Base-by-base conservation (phyloP, 108 stramenopile genomes). In the Nitzschia palea region DNA sequence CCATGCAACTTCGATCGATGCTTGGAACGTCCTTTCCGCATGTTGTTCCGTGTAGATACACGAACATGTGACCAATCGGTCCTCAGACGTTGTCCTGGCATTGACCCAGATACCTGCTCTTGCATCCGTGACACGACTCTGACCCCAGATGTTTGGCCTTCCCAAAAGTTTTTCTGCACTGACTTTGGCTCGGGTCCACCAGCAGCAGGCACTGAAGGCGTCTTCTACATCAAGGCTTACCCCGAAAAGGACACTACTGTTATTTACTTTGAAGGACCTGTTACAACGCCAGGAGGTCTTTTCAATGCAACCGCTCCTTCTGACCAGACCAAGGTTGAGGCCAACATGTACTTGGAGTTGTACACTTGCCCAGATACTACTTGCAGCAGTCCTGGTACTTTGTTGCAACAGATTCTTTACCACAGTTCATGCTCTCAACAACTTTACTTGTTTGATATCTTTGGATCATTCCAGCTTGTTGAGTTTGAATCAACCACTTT, bases 391-490 rank as follows among this genome's bases (percentile, higher is more conserved):
- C 30, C 33, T 23, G 67, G 44, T 15, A 6, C 4, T 4, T 28
- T 63, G 2, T 31, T 76, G 4, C 74, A 76, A 64, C 31, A 55
- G 47, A 23, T 63, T 47, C 27, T 50, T 2, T 45, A 64, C 25
- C 67, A 76, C 43, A 61, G 66, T 52, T 76, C 74, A 56, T 76
- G 74, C 43, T 76, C 74, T 35, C 45, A 76, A 27, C 50, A 59
- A 12, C 34, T 76, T 20, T 76, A 53, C 51, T 54, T 68, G 8
- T 40, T 57, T 12, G 74, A 76, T 50, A 42, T 40, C 23, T 76
- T 76, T 40, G 74, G 74, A 29, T 66, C 74, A 6, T 44, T 29
- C 27, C 67, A 76, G 37, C 47, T 76, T n/a, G 35, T 62, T 27
- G 67, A 68, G 27, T 76, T 68, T 25, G 67, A 68, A 18, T 4